Evolutionary conservation across 257 asterid species (phyloP).

Genomic region (Cruciata laevipes): DNA sequence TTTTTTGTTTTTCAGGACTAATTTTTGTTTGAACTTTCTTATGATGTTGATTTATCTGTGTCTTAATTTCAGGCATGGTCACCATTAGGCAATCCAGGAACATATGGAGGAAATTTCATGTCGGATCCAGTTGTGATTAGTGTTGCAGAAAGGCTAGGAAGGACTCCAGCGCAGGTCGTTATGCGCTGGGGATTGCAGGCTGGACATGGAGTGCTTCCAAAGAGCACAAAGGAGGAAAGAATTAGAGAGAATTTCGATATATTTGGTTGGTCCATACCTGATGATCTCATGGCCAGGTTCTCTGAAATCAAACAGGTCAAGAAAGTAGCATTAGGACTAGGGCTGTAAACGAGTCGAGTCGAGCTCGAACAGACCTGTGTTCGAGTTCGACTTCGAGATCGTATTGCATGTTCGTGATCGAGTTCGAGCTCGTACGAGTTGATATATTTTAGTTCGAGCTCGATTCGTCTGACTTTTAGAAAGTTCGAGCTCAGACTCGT

Average conservation of each 20-base stretch:
- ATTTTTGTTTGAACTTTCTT: background rate
- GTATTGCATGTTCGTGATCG: too few relatives aligned
- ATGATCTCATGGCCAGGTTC: constrained; percentile 22
- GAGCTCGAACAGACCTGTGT: too few relatives aligned
- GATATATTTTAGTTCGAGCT: too few relatives aligned
- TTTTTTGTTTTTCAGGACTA: too few relatives aligned
- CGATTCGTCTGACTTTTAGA: too few relatives aligned
- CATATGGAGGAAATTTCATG: constrained; percentile 58
- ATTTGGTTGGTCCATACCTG: constrained; percentile 40
- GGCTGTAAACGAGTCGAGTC: too few relatives aligned
- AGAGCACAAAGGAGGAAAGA: constrained; percentile 32
- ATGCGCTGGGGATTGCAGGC: constrained; percentile 44
- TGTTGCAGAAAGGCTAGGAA: constrained; percentile 37
- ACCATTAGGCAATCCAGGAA: constrained; percentile 83
- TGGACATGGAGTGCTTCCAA: constrained; percentile 43
- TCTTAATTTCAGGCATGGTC: constrained; percentile 51
- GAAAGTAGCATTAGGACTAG: too few relatives aligned
- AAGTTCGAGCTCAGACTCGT: too few relatives aligned
- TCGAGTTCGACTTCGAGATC: too few relatives aligned
- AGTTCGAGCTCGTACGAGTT: too few relatives aligned
- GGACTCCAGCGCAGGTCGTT: constrained; percentile 43
- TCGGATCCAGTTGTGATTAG: constrained; percentile 36
- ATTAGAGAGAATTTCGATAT: constrained; percentile 34
- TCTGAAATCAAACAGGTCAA: too few relatives aligned
- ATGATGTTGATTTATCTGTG: too few relatives aligned